A percentile compares a stretch with the other conserved stretches of the same genome.
Evolutionary conservation across 2,329 filamentous ascomycete genomes (phyloP).

Genomic region (Anisogramma anomala): DNA sequence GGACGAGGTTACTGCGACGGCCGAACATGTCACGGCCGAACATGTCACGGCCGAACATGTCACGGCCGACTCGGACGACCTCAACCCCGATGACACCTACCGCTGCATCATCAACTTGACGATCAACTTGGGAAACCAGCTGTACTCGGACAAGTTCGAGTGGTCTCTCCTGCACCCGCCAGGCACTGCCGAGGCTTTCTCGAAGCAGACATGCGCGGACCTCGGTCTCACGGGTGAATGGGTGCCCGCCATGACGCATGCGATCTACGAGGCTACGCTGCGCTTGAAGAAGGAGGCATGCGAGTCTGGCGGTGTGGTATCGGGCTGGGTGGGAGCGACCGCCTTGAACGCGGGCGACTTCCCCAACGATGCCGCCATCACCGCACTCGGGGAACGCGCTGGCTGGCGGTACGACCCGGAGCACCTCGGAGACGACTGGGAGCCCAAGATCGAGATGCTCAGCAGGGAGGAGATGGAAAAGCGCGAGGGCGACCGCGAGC

Average conservation of each 20-base stretch:
- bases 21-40: conserved; percentile 51
- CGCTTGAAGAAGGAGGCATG: conserved; percentile 93
- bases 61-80: conserved; percentile 54
- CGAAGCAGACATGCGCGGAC: conserved; percentile 84
- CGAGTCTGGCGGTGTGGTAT: conserved; percentile 78
- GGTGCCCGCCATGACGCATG: conserved; percentile 87
- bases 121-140: conserved; percentile 79
- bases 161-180: conserved; percentile 91
- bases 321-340: conserved; percentile 41
- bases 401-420: conserved; percentile 96
- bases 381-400: conserved; percentile 33
- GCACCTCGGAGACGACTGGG: conserved; percentile 73
- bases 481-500: conserved; percentile 83
- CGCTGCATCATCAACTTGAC: conserved; percentile 84
- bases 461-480: conserved; percentile 97
- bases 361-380: conserved; percentile 70
- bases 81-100: conserved; percentile 89
- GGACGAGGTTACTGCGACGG: conserved; percentile 54
- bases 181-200: conserved; percentile 84
- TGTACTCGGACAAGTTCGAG: conserved; percentile 96
- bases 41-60: conserved; percentile 59
- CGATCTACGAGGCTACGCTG: conserved; percentile 90
- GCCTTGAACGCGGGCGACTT: conserved; percentile 52
- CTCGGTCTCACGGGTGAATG: conserved; percentile 83
- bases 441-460: conserved; percentile 67